Conservation (phyloP, 1,284 basidiomycete species). For the Ustilago curta region DNA sequence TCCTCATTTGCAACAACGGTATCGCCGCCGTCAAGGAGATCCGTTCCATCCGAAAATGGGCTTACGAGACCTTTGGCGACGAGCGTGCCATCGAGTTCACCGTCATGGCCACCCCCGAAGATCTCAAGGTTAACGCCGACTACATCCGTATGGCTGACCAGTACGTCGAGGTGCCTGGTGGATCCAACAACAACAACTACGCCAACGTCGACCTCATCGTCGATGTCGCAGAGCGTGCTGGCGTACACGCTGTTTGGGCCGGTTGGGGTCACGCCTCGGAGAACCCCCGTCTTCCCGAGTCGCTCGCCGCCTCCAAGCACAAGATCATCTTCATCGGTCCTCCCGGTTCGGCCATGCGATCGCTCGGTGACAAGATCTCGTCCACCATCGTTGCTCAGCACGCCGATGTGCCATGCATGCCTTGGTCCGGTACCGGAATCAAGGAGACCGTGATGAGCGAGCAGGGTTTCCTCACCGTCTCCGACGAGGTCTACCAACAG, state of each 20-base stretch:
- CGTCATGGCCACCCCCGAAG: conserved; percentile 99
- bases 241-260: conserved; percentile 99
- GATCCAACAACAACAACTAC: conserved; percentile 99
- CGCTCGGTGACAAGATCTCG: conserved; percentile 98
- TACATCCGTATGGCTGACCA: conserved; percentile 99
- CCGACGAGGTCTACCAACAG: conserved; percentile 87
- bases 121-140: conserved; percentile 95
- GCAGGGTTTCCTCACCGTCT: conserved; percentile 91
- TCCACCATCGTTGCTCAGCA: conserved; percentile 99
- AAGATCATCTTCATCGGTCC: conserved; percentile 99
- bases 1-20: conserved; percentile 76
- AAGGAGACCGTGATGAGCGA: conserved; percentile 86
- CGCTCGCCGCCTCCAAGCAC: conserved; percentile 87
- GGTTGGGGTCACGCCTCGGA: conserved; percentile 99
- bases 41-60: conserved; percentile 98
- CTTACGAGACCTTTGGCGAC: conserved; percentile 97
- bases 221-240: conserved; percentile 95
- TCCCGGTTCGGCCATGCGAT: conserved; percentile 98
- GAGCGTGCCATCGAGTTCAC: conserved; percentile 98
- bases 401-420: conserved; percentile 97
- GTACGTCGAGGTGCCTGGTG: conserved; percentile 98
- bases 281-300: conserved; percentile 97
- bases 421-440: conserved; percentile 98
- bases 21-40: conserved; percentile 99
- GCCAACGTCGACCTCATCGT: conserved; percentile 99